Percentiles rank a stretch among this genome's conserved stretches.
phyloP scores from a whole-genome alignment of 2,329 filamentous ascomycete genomes.

The Nothophoma quercina region DNA sequence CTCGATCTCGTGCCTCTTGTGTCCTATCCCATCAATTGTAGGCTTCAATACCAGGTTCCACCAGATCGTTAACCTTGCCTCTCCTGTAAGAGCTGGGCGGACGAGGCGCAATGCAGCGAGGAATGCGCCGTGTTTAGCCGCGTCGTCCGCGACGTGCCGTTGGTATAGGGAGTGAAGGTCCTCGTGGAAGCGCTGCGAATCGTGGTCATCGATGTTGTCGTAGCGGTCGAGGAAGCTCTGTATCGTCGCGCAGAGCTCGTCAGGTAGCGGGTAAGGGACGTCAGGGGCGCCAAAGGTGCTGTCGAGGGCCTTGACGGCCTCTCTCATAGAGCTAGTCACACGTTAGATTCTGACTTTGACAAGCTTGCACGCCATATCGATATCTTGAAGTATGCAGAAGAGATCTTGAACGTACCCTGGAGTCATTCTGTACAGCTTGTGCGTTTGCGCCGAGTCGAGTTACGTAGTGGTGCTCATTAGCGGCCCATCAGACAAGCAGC shows the following conservation, averaged over 20 bases:
- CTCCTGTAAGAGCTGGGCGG: conserved; percentile 68
- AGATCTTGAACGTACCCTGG: conserved; percentile 7
- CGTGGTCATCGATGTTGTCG: conserved; percentile 70
- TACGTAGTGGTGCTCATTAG: conserved; percentile 6
- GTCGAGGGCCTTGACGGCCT: conserved; percentile 57
- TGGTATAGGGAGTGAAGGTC: conserved; percentile 74
- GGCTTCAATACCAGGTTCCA: conserved; percentile 70
- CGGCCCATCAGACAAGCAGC: conserved; percentile 2
- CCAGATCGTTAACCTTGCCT: conserved; percentile 72
- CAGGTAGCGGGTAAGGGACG: conserved; percentile 66
- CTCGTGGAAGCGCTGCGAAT: conserved; percentile 75
- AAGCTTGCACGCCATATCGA: neutral
- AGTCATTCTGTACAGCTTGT: conserved; percentile 5
- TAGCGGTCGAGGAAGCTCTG: conserved; percentile 73
- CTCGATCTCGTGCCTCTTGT: conserved; percentile 69
- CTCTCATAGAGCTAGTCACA: conserved; percentile 55
- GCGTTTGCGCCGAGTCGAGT: neutral
- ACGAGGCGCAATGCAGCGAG: conserved; percentile 71
- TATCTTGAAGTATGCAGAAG: neutral
- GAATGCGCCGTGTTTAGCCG: conserved; percentile 70
- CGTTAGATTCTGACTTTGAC: neutral
- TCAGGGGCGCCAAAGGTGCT: conserved; percentile 52
- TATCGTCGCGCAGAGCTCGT: conserved; percentile 69
- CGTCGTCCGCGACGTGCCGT: conserved; percentile 65
- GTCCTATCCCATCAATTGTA: conserved; percentile 63